Base-by-base conservation (phyloP, 2,329 filamentous ascomycete genomes). In the Claviceps purpurea region DNA sequence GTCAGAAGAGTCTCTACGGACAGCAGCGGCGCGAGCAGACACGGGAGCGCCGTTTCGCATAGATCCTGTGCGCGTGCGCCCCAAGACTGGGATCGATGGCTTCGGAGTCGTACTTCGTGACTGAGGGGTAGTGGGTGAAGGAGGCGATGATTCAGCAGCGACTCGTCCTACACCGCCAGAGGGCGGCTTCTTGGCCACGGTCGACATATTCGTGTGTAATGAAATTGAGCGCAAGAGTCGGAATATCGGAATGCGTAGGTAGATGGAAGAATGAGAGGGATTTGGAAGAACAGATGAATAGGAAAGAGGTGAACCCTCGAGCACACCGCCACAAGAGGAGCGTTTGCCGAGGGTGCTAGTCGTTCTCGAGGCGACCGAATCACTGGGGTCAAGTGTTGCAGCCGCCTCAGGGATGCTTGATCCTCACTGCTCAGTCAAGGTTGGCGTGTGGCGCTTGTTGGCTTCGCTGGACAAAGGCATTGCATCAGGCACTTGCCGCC, bases 21-120 rank as follows among this genome's bases (percentile, higher is more conserved):
- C 77, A 45, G 80, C 81, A 51, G 84, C 82, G 50, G 83, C 83
- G 60, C 87, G 82, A 55, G 86, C 86, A 55, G 87, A 88, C 22
- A 88, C 78, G 37, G 84, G 79, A n/a, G 77, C 78, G 51, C 75
- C 76, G 38, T 72, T 72, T 61, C 86, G 81, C 55, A 81, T 72
- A 14, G 87, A 88, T 56, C 83, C 78, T 47, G 77, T 81, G 55
- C 84, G 77, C 51, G 74, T 71, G 56, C 70, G 66, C 47, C 62
- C 64, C 50, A 63, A 34, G 30, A 34, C 64, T 43, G 68, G 63
- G 26, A 69, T 68, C 48, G 79, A 75, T 24, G 77, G 70, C 56
- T 75, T 62, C 51, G 63, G 62, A 41, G 64, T 61, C 55, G 63
- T 60, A 56, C 41, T 60, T 52, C 70, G 69, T 41, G 71, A 65